Evolutionary conservation across 1,139 yeast genomes (phyloP).

Genomic region (Geotrichum reessii): DNA sequence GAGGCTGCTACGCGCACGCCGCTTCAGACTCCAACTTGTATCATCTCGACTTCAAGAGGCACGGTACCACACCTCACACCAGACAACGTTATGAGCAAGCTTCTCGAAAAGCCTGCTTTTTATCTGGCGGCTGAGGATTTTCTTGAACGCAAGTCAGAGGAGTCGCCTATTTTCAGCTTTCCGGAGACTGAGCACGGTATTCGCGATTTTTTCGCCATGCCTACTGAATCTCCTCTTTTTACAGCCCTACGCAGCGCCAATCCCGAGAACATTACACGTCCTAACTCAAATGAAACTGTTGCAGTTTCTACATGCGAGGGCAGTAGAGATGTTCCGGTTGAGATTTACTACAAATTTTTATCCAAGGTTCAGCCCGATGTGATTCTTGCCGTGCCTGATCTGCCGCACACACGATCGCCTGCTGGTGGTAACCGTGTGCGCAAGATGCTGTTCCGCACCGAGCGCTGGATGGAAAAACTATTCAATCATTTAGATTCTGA

Average conservation of each 20-base stretch:
- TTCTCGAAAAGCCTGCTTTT: constrained; percentile 24
- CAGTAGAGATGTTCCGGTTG: constrained; percentile 29
- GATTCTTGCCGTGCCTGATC: constrained; percentile 33
- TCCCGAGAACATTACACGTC: constrained; percentile 33
- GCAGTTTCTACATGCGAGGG: constrained; percentile 39
- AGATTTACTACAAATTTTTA: constrained; percentile 26
- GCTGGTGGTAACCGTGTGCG: constrained; percentile 37
- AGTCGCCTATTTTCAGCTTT: constrained; percentile 1
- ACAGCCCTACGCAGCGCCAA: constrained; percentile 29
- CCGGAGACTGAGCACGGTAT: constrained; percentile 15
- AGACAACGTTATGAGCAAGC: constrained; percentile 30
- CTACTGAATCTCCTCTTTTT: constrained; percentile 26
- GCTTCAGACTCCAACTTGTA: constrained; percentile 32
- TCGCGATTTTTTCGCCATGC: constrained; percentile 25
- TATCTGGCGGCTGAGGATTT: constrained; percentile 33
- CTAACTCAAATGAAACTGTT: constrained; percentile 33
- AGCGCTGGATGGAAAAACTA: constrained; percentile 32
- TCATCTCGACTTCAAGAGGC: constrained; percentile 39
- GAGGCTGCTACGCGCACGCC: constrained; percentile 6
- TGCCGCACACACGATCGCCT: constrained; percentile 30
- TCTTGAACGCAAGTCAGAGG: constrained; percentile 14
- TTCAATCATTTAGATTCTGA: constrained; percentile 7
- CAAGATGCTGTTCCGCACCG: constrained; percentile 36
- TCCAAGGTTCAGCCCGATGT: constrained; percentile 30
- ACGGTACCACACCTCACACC: constrained; percentile 41